Conservation (phyloP, 1,139 yeast species). For the Meyerozyma carpophila region DNA sequence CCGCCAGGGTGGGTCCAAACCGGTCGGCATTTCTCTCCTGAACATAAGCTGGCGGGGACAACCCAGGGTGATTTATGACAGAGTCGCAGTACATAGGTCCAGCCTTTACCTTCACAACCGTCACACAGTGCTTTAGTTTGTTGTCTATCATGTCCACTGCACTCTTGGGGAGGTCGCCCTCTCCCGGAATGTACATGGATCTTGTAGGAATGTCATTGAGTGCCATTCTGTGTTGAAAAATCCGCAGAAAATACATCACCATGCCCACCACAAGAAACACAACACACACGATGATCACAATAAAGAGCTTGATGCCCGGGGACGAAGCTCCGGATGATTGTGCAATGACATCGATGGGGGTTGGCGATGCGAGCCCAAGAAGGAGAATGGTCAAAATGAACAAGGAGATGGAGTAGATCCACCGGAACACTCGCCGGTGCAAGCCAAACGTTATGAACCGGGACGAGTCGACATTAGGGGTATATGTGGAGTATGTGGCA, state of each 20-base stretch:
- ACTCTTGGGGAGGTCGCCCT: slow-evolving; percentile 55
- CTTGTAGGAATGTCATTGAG: slow-evolving; percentile 72
- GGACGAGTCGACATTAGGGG: slow-evolving; percentile 2
- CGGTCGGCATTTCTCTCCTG: slow-evolving; percentile 21
- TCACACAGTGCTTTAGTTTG: slow-evolving; percentile 40
- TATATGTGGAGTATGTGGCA: background rate
- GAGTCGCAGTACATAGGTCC: slow-evolving; percentile 40
- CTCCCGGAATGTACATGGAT: slow-evolving; percentile 59
- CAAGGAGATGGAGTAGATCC: slow-evolving; percentile 55
- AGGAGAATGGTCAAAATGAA: slow-evolving; percentile 37
- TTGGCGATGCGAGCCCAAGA: slow-evolving; percentile 52
- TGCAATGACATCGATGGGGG: slow-evolving; percentile 71
- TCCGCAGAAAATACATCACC: slow-evolving; percentile 45
- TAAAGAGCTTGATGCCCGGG: slow-evolving; percentile 62
- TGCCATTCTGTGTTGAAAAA: slow-evolving; percentile 53
- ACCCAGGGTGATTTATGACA: slow-evolving; percentile 58
- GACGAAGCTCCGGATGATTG: slow-evolving; percentile 55
- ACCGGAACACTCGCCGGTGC: slow-evolving; percentile 36
- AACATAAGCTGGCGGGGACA: slow-evolving; percentile 42
- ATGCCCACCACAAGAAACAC: slow-evolving; percentile 48
- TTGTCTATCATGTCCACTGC: slow-evolving; percentile 31
- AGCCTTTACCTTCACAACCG: slow-evolving; percentile 43
- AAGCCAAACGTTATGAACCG: slow-evolving; percentile 14
- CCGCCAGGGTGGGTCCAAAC: slow-evolving; percentile 10
- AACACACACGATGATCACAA: slow-evolving; percentile 70